Base-by-base conservation (phyloP, 2,329 filamentous ascomycete species). In the Hypoxylon sp. region DNA sequence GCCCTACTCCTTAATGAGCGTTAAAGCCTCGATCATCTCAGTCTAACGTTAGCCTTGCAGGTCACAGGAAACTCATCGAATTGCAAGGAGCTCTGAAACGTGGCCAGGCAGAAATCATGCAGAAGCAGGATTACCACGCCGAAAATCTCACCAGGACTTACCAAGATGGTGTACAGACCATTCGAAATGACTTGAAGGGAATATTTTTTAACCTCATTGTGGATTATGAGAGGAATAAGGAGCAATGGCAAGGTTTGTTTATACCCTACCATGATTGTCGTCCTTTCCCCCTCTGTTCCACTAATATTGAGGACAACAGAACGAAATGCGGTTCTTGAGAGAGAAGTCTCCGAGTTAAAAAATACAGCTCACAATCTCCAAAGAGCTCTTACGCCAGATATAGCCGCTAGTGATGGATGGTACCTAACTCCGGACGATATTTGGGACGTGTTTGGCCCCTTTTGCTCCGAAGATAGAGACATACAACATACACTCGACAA, bases 321-420 rank as follows among this genome's bases (percentile, higher is more conserved):
- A 6, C 5, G n/a, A 17, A 17, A 41, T 7, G 14, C 14, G n/a
- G 11, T 13, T 7, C 30, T 60, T 2, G 11, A 43, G 14, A 23
- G 11, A 51, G 13, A 32, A n/a, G 19, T 60, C 21, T 45, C 28
- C 2, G n/a, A 60, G 9, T 21, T 21, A 2, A 50, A 51, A 21
- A 1, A 38, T 23, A 51, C 34, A 1, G 19, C 5, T 41, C 14
- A 41, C 7, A 41, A n/a, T 6, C n/a, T 50, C 5, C n/a, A 50
- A 14, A 11, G 49, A 41, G 23, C 23, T n/a, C n/a, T 60, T 28
- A 51, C 57, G 13, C 46, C 57, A 19, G 36, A 17, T 28, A n/a
- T 14, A 11, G 21, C 34, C 17, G n/a, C 17, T 9, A 23, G 21
- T 2, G 4, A 11, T 6, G 25, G 34, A 1, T 32, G 32, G 32